Conservation (phyloP, 2,329 filamentous ascomycete species). For the Fusarium sambucinum region DNA sequence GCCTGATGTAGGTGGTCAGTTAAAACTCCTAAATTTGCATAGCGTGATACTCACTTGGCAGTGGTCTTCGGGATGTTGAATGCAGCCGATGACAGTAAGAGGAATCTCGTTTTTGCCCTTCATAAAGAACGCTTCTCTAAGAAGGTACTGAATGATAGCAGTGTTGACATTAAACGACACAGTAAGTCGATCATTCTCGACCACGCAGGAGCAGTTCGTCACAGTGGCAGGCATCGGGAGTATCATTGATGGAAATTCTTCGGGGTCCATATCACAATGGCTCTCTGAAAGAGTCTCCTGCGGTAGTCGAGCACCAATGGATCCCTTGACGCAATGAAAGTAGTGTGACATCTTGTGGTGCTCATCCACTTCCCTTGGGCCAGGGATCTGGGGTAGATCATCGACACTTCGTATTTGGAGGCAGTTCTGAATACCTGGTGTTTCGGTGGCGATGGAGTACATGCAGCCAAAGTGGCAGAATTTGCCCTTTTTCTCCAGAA, state of each 20-base stretch:
- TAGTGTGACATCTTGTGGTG: slow-evolving; percentile 13
- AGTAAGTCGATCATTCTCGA: background rate
- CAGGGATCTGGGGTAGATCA: background rate
- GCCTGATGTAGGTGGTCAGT: background rate
- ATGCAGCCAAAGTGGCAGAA: slow-evolving; percentile 13
- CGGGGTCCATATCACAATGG: rapidly evolving
- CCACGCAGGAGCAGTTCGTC: background rate
- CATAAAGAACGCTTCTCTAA: background rate
- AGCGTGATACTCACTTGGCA: background rate
- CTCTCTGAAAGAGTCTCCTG: background rate
- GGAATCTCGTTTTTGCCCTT: background rate
- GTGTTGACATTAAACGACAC: background rate
- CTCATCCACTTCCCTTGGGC: background rate
- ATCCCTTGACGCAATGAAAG: slow-evolving; percentile 3
- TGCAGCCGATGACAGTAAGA: background rate
- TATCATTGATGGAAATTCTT: background rate
- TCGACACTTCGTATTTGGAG: background rate
- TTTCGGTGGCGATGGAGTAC: background rate
- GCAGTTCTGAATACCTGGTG: background rate
- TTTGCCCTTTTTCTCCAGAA: background rate
- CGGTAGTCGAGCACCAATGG: rapidly evolving
- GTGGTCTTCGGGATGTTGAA: background rate
- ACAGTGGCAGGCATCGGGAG: slow-evolving; percentile 2
- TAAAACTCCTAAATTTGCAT: rapidly evolving
- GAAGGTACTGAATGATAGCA: background rate